Evolutionary conservation across 768 basidiomycete species (phyloP).

Genomic region (Panus rudis): DNA sequence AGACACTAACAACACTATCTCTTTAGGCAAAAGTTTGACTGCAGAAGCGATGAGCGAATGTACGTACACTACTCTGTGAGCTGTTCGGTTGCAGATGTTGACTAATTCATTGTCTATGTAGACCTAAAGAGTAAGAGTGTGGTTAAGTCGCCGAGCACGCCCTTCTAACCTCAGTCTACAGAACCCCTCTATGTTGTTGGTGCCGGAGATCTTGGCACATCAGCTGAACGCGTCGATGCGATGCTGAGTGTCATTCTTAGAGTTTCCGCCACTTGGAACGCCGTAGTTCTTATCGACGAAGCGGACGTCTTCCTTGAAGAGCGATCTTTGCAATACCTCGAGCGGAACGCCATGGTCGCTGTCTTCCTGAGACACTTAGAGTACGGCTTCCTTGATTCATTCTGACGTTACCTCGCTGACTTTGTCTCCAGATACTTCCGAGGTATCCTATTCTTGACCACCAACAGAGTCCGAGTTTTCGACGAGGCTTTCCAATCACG

Average conservation of each 20-base stretch:
- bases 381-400: constrained; percentile 6
- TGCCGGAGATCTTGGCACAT: constrained; percentile 29
- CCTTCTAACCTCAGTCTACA: neutral
- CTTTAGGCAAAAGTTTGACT: constrained; percentile 25
- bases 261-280: constrained; percentile 27
- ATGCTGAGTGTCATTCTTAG: constrained; percentile 25
- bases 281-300: constrained; percentile 29
- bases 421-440: constrained; percentile 19
- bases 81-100: neutral
- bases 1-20: neutral
- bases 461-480: constrained; percentile 31
- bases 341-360: constrained; percentile 67
- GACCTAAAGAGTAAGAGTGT: constrained; percentile 17
- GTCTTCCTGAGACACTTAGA: constrained; percentile 35
- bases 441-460: constrained; percentile 34
- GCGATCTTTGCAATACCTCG: constrained; percentile 54
- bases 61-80: constrained; percentile 9
- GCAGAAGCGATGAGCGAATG: constrained; percentile 31
- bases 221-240: constrained; percentile 24
- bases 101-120: constrained; percentile 1
- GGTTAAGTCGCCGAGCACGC: neutral
- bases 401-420: neutral
- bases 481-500: constrained; percentile 30
- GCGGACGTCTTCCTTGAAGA: constrained; percentile 72
- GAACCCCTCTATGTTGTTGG: constrained; percentile 29